Conservation (phyloP, 2,329 filamentous ascomycete genomes). For the Diaporthe humulicola region DNA sequence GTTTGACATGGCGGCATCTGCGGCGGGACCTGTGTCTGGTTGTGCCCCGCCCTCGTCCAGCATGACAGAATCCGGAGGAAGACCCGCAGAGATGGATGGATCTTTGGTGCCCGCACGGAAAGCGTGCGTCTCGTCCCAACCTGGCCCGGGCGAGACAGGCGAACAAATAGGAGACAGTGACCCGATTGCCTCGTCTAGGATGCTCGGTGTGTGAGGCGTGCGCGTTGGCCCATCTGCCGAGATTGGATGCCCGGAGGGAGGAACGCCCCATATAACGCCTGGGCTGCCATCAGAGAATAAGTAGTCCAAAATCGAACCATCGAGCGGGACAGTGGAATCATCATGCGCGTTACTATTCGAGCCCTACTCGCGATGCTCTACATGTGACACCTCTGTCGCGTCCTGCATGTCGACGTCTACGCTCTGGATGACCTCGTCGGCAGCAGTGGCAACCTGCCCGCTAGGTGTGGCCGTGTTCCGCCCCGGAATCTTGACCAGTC, state of each 20-base stretch:
- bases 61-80: no score
- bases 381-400: conserved; percentile 28
- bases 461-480: not conserved
- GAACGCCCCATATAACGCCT: no score
- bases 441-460: not conserved
- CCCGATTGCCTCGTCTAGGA: not conserved
- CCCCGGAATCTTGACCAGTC: conserved; percentile 43
- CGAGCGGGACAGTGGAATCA: not conserved
- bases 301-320: not conserved
- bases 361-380: conserved; percentile 35
- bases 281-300: not conserved
- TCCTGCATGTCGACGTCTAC: conserved; percentile 32
- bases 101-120: not conserved
- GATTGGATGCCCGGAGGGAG: no score
- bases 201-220: not conserved
- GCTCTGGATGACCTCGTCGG: conserved; percentile 8
- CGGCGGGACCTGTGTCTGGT: not conserved
- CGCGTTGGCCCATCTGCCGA: no score
- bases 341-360: conserved; percentile 7
- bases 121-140: not conserved
- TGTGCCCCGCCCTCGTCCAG: not conserved
- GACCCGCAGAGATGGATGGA: not conserved
- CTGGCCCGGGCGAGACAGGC: not conserved
- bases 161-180: not conserved
- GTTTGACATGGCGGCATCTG: not conserved